phyloP scores from a whole-genome alignment of 805 yeast species.

The Starmera amethionina region DNA sequence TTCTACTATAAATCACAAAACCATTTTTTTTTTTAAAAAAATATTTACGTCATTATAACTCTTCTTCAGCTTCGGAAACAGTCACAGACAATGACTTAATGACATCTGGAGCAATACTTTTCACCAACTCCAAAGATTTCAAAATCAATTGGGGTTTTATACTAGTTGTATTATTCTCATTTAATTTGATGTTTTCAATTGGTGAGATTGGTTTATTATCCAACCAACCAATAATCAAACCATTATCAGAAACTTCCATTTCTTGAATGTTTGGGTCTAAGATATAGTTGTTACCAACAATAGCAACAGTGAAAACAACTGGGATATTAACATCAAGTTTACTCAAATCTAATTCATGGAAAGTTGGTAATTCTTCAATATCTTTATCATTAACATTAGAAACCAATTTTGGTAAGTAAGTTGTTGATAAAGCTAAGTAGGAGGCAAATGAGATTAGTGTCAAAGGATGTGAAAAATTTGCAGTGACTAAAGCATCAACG shows the following conservation, averaged over 20 bases:
- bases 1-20: background rate
- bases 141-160: constrained; percentile 36
- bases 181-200: constrained; percentile 55
- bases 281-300: constrained; percentile 54
- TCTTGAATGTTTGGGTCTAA: constrained; percentile 88
- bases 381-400: constrained; percentile 54
- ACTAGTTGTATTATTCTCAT: constrained; percentile 43
- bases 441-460: constrained; percentile 71
- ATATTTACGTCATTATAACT: no score
- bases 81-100: constrained; percentile 17
- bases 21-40: background rate
- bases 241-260: constrained; percentile 80
- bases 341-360: constrained; percentile 79
- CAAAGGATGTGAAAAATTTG: constrained; percentile 73
- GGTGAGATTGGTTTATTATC: constrained; percentile 66
- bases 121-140: constrained; percentile 48
- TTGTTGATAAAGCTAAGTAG: constrained; percentile 72
- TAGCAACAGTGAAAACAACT: constrained; percentile 63
- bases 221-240: constrained; percentile 65
- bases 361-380: constrained; percentile 83
- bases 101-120: constrained; percentile 54
- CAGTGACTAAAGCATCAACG: constrained; percentile 72
- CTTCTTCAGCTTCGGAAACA: background rate
- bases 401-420: constrained; percentile 62
- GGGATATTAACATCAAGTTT: constrained; percentile 57